Evolutionary conservation across 164 flowering plant species (phyloP), one percentile per base, ranked within the genome.

Genomic region (Amborella trichopoda): DNA sequence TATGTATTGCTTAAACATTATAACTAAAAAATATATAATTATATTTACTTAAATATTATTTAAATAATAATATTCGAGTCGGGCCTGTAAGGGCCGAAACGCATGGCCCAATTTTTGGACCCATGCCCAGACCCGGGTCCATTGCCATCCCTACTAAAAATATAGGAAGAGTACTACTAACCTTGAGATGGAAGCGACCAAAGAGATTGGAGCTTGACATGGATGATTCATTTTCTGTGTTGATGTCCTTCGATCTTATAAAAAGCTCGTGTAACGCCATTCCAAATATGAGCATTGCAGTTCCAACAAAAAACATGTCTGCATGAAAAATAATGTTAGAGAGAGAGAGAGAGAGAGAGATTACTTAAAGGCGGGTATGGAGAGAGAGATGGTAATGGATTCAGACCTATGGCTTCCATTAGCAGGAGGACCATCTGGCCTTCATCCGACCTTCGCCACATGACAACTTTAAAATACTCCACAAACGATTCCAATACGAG

Each of bases 261-360:
- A 89, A 89, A 70, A 77, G 60, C 38, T 42, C 63, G 47, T 83
- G 68, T 32, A 85, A 50, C 12, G 90, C 76, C 58, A 67, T 54
- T 11, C 88, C 91, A 47, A 85, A 83, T 0, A 64, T 46, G 47
- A 83, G 73, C 84, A 85, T 60, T 26, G 86, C 86, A 14, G 82
- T 76, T 56, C 94, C 95, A n/a, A 83, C 59, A 26, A 85, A 63
- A 61, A 72, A 85, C 79, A 74, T 66, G 59, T 82, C 97, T 87
- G 93, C 61, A 40, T 26, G 4, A 19, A 37, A 33, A 40, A 27
- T 6, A 40, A 21, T 11, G 12, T 2, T 20, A 9, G 2, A 3
- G 23, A 28, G 6, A 2, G 5, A 34, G 13, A 28, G 26, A 6
- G 10, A 14, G 20, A n/a, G 6, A 40, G 26, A n/a, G n/a, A n/a